phyloP scores from a whole-genome alignment of 2,329 filamentous ascomycete genomes.

The Blastomyces gilchristii region DNA sequence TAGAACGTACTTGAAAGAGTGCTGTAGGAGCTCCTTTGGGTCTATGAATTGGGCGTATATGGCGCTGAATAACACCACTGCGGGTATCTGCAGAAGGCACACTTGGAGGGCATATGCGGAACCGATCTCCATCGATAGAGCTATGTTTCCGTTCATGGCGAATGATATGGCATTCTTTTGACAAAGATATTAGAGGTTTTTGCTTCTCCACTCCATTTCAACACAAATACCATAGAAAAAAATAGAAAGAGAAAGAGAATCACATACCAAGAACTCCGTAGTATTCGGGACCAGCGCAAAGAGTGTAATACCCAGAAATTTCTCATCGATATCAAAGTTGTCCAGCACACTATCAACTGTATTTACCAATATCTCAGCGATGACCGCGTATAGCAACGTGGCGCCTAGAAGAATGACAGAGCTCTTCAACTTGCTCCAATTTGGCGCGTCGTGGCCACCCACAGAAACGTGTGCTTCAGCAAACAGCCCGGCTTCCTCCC shows the following conservation, averaged over 20 bases:
- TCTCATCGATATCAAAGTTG: conserved; percentile 85
- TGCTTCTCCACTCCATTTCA: conserved; percentile 8
- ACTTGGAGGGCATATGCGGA: conserved; percentile 95
- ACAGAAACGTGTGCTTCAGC: conserved; percentile 35
- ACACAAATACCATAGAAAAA: background rate
- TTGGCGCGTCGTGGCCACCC: conserved; percentile 92
- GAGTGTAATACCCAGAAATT: conserved; percentile 91
- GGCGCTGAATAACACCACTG: conserved; percentile 82
- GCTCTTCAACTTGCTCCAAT: conserved; percentile 91
- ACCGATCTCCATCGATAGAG: conserved; percentile 96
- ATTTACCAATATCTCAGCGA: conserved; percentile 92
- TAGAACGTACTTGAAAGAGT: conserved; percentile 43
- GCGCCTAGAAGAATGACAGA: conserved; percentile 78
- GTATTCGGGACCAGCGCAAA: conserved; percentile 97
- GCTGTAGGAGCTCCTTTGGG: conserved; percentile 41
- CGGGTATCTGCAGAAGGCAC: conserved; percentile 86
- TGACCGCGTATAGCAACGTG: conserved; percentile 87
- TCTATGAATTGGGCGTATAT: conserved; percentile 52
- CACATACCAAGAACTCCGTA: conserved; percentile 81
- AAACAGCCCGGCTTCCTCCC: conserved; percentile 20
- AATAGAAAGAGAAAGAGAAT: background rate
- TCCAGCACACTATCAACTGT: conserved; percentile 94
- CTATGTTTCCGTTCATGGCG: conserved; percentile 99
- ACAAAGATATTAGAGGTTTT: background rate
- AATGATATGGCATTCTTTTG: conserved; percentile 89